These are phyloP conservation scores for Acacia crassicarpa DNA, from an alignment of 306 rosid genomes.

Conservation along the genomic window DNA sequence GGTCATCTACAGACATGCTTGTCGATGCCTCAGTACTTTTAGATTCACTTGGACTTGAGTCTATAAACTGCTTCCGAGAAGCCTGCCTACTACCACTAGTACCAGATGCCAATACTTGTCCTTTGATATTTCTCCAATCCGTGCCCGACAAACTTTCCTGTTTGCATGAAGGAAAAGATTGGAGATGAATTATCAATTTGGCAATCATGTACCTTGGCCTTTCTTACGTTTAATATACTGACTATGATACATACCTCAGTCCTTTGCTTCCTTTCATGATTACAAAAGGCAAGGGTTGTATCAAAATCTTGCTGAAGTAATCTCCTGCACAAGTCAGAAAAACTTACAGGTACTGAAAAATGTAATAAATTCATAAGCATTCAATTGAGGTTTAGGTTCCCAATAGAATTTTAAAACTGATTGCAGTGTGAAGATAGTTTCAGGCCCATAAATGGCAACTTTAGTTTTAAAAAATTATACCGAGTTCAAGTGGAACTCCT, in stretches of 20 bases:
- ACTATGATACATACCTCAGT: conserved; percentile 63
- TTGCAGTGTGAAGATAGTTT: background rate
- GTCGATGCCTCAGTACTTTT: conserved; percentile 90
- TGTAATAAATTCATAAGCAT: conserved; percentile 10
- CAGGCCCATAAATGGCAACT: conserved; percentile 5
- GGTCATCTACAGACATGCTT: conserved; percentile 80
- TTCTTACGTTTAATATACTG: background rate
- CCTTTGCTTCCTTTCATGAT: conserved; percentile 92
- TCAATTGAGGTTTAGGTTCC: conserved; percentile 4
- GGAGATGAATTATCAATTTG: background rate
- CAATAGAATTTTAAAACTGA: background rate
- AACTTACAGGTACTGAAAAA: background rate
- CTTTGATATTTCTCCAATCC: conserved; percentile 91
- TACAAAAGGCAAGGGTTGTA: conserved; percentile 82
- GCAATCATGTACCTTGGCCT: background rate
- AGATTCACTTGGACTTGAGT: conserved; percentile 75
- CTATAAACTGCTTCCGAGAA: conserved; percentile 73
- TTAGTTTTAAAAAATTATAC: background rate
- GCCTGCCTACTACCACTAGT: conserved; percentile 59
- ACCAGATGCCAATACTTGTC: conserved; percentile 75
- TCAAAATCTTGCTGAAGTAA: conserved; percentile 98
- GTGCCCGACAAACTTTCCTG: conserved; percentile 73
- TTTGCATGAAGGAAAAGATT: background rate
- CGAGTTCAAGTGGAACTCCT: background rate
- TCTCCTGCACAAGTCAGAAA: conserved; percentile 64